Evolutionary conservation across 2,329 filamentous ascomycete species (phyloP).

Genomic region (Aspergillus pseudoglaucus): DNA sequence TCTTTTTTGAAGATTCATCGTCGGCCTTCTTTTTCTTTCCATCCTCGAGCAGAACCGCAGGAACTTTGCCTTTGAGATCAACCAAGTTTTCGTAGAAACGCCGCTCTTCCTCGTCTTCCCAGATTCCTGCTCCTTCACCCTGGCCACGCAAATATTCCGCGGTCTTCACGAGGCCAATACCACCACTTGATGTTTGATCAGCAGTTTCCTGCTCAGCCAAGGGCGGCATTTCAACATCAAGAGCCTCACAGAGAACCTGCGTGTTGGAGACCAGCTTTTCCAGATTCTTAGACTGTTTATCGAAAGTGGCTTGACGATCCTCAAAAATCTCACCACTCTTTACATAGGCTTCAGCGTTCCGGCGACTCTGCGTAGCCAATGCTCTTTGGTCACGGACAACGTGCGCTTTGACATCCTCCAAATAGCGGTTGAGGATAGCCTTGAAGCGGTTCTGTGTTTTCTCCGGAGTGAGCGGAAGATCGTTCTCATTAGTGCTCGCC

Average conservation of each 20-base stretch:
- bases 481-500: constrained; percentile 47
- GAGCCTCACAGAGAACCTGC: constrained; percentile 79
- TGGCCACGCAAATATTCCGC: constrained; percentile 88
- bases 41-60: constrained; percentile 86
- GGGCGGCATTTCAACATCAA: constrained; percentile 90
- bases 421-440: constrained; percentile 78
- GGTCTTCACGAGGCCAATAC: constrained; percentile 88
- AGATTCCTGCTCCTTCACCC: constrained; percentile 86
- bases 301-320: constrained; percentile 90
- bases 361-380: constrained; percentile 76
- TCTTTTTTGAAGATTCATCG: constrained; percentile 79
- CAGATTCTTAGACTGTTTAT: constrained; percentile 86
- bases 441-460: constrained; percentile 81
- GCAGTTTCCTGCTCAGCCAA: constrained; percentile 74
- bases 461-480: constrained; percentile 66
- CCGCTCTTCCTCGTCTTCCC: constrained; percentile 97
- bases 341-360: constrained; percentile 96
- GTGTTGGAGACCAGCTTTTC: constrained; percentile 86
- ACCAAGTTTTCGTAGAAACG: constrained; percentile 97
- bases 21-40: constrained; percentile 89
- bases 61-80: constrained; percentile 92
- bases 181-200: constrained; percentile 60
- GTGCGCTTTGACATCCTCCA: constrained; percentile 87
- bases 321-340: constrained; percentile 98
- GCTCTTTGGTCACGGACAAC: constrained; percentile 87